Percentiles rank a stretch among this genome's conserved stretches.
These are phyloP conservation scores for Tricholoma bakamatsutake DNA, from an alignment of 768 basidiomycete genomes.

Conservation along the genomic window DNA sequence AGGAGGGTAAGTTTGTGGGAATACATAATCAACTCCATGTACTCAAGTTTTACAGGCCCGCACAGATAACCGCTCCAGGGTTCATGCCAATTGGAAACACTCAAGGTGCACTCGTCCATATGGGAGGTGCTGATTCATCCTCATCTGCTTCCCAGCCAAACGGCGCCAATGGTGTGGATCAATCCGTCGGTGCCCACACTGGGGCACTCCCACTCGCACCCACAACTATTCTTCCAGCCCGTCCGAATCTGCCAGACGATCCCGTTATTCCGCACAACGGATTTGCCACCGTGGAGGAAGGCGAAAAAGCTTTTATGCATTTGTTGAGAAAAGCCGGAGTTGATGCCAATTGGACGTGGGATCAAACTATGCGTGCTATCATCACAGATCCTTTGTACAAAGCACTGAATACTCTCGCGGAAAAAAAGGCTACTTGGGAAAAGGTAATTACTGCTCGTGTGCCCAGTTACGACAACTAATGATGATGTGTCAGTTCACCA, in stretches of 20 bases:
- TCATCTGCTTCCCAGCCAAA: conserved; percentile 45
- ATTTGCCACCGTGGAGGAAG: conserved; percentile 80
- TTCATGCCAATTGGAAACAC: conserved; percentile 35
- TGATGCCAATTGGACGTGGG: conserved; percentile 94
- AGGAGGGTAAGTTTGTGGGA: conserved; percentile 21
- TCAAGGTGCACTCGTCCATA: conserved; percentile 51
- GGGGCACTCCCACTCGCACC: conserved; percentile 55
- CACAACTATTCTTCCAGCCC: conserved; percentile 57
- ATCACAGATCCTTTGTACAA: conserved; percentile 98
- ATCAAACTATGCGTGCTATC: conserved; percentile 95
- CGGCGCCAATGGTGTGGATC: conserved; percentile 43
- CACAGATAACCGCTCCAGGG: conserved; percentile 35
- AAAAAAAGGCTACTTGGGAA: conserved; percentile 93
- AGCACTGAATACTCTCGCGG: conserved; percentile 85
- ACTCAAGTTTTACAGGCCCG: conserved; percentile 17
- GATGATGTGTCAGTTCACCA: conserved; percentile 55
- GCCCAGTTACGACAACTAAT: conserved; percentile 3
- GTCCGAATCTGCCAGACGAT: conserved; percentile 80
- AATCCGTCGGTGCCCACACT: conserved; percentile 47
- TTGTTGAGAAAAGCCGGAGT: conserved; percentile 86
- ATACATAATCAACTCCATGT: neutral
- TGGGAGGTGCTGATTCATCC: conserved; percentile 46
- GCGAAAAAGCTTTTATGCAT: conserved; percentile 91
- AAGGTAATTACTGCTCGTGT: conserved; percentile 51
- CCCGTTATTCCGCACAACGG: conserved; percentile 88